These are phyloP conservation scores for Ruellia speciosa DNA, from an alignment of 305 asterid species.

Conservation along the genomic window DNA sequence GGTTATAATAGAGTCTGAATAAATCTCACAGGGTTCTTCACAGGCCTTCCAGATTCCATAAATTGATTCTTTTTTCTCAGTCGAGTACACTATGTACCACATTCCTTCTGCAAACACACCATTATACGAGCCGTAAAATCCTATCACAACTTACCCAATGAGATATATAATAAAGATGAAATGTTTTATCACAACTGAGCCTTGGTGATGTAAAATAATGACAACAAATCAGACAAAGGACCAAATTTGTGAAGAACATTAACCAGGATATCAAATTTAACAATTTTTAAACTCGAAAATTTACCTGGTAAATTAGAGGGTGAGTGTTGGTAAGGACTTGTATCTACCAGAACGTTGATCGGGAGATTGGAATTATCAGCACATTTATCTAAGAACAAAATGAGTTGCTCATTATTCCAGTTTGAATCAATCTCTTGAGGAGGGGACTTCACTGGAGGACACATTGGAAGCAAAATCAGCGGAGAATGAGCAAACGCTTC, in stretches of 20 bases:
- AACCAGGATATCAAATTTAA: background rate
- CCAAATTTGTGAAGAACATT: no score
- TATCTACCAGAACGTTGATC: constrained; percentile 29
- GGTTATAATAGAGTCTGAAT: constrained; percentile 28
- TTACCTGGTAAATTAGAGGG: constrained; percentile 56
- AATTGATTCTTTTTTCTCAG: constrained; percentile 27
- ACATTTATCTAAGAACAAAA: constrained; percentile 25
- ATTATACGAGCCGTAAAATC: background rate
- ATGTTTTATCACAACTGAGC: no score
- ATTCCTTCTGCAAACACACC: constrained; percentile 36
- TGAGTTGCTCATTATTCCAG: constrained; percentile 34
- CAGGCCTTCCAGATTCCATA: constrained; percentile 48
- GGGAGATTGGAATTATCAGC: constrained; percentile 37
- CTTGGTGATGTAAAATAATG: no score
- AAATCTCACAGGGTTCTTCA: constrained; percentile 37
- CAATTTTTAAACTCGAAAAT: constrained; percentile 1
- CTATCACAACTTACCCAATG: no score
- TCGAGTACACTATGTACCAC: constrained; percentile 37
- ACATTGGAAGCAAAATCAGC: constrained; percentile 32
- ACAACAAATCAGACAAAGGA: no score
- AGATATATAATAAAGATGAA: no score
- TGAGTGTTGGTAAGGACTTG: constrained; percentile 37
- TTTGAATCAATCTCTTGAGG: constrained; percentile 22
- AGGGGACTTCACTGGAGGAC: constrained; percentile 27
- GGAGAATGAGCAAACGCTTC: background rate